A percentile compares a stretch with the other conserved stretches of the same genome.
phyloP scores from a whole-genome alignment of 129 eudicot species.

The Apium graveolens region DNA sequence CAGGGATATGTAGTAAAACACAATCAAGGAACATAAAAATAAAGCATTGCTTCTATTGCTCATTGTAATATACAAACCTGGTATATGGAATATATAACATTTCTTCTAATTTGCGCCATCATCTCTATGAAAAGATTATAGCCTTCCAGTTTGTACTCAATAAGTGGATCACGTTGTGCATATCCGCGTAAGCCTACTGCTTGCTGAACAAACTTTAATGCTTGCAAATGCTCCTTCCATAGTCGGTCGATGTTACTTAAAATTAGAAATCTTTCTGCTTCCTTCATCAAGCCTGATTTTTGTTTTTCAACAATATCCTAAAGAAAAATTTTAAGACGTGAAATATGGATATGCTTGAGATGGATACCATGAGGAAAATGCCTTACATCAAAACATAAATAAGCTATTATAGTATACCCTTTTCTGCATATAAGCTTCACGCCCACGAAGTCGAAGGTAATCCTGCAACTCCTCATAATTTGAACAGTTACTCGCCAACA shows the following conservation, averaged over 20 bases:
- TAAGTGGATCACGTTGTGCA: constrained; percentile 98
- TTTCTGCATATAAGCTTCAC: constrained; percentile 90
- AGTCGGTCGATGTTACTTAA: constrained; percentile 92
- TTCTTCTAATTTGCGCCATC: constrained; percentile 99
- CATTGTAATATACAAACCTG: constrained; percentile 38
- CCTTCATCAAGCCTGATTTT: constrained; percentile 94
- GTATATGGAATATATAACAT: constrained; percentile 88
- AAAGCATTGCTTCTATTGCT: background rate
- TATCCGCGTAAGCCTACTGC: constrained; percentile 99
- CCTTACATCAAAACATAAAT: background rate
- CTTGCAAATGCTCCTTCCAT: constrained; percentile 99
- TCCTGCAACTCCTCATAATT: constrained; percentile 62
- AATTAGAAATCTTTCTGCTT: constrained; percentile 88
- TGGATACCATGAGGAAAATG: background rate
- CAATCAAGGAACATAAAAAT: background rate
- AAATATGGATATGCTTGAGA: background rate
- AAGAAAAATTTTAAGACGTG: background rate
- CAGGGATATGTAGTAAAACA: background rate
- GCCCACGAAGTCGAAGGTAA: constrained; percentile 81
- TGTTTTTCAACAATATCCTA: constrained; percentile 86
- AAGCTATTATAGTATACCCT: constrained; percentile 33
- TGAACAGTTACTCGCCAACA: constrained; percentile 48
- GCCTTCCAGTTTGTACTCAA: constrained; percentile 98
- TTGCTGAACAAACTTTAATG: constrained; percentile 94
- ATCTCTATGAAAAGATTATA: constrained; percentile 96